phyloP scores from a whole-genome alignment of 805 yeast genomes.

The Candida verbasci region DNA sequence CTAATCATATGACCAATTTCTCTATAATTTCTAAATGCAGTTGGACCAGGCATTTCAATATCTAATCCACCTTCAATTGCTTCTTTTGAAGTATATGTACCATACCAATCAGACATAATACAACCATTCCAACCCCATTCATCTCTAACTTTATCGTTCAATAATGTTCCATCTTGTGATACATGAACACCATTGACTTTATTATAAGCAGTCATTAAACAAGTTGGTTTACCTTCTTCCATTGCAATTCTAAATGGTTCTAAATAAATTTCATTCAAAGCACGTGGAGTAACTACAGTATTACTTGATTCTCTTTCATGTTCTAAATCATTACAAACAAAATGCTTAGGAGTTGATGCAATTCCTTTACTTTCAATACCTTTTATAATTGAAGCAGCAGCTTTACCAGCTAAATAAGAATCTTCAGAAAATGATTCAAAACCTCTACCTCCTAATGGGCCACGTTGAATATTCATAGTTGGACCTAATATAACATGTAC shows the following conservation, averaged over 20 bases:
- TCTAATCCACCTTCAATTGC: conserved; percentile 27
- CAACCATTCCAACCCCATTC: conserved; percentile 34
- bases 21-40: conserved; percentile 16
- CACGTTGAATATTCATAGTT: conserved; percentile 29
- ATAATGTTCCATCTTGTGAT: conserved; percentile 19
- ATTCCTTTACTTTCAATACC: conserved; percentile 26
- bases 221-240: conserved; percentile 23
- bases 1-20: conserved; percentile 20
- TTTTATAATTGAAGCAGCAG: conserved; percentile 20
- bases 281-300: conserved; percentile 26
- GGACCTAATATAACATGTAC: conserved; percentile 30
- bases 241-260: conserved; percentile 32
- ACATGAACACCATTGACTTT: conserved; percentile 29
- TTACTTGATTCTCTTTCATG: conserved; percentile 25
- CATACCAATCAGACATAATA: conserved; percentile 32
- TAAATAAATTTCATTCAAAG: conserved; percentile 29
- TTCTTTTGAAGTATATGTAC: conserved; percentile 23
- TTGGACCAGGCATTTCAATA: conserved; percentile 34
- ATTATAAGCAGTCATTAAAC: conserved; percentile 29
- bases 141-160: conserved; percentile 19
- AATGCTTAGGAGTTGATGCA: conserved; percentile 32
- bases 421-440: conserved; percentile 32
- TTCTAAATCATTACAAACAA: conserved; percentile 30
- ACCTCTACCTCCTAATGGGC: conserved; percentile 32
- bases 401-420: conserved; percentile 26